Evolutionary conservation across 208 protist species (phyloP).

Genomic region (Zelonia costaricensis): DNA sequence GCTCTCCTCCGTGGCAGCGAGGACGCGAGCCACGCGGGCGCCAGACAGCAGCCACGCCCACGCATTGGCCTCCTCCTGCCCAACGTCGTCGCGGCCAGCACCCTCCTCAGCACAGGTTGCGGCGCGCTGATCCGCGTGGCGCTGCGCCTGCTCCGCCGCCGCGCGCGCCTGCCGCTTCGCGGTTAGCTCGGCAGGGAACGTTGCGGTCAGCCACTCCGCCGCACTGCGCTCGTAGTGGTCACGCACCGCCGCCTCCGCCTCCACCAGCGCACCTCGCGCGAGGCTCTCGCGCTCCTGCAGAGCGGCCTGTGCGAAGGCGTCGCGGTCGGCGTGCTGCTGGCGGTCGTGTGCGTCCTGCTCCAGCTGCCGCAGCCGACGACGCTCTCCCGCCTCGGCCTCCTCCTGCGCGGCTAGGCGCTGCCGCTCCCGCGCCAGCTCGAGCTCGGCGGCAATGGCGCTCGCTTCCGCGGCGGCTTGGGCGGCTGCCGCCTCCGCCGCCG

Average conservation of each 20-base stretch:
- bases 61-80: slow-evolving; percentile 15
- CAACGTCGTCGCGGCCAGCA: background rate
- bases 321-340: slow-evolving; percentile 15
- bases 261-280: slow-evolving; percentile 25
- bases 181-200: slow-evolving; percentile 10
- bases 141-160: slow-evolving; percentile 8
- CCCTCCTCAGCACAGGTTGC: slow-evolving; percentile 3
- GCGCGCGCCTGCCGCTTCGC: background rate
- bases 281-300: slow-evolving; percentile 21
- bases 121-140: slow-evolving; percentile 1
- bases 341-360: background rate
- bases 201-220: slow-evolving; percentile 12
- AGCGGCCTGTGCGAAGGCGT: slow-evolving; percentile 3
- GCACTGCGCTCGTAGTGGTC: slow-evolving; percentile 21
- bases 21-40: slow-evolving; percentile 28
- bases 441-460: background rate
- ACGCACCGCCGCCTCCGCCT: slow-evolving; percentile 22
- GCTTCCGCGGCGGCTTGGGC: background rate
- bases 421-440: slow-evolving; percentile 6
- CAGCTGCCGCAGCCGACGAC: slow-evolving; percentile 4
- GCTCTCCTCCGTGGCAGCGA: slow-evolving; percentile 30
- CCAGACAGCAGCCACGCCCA: slow-evolving; percentile 27
- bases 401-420: background rate
- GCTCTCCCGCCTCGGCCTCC: background rate
- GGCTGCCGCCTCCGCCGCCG: background rate